Evolutionary conservation across 2,329 filamentous ascomycete species (phyloP).

Genomic region (Arachnopeziza araneosa): DNA sequence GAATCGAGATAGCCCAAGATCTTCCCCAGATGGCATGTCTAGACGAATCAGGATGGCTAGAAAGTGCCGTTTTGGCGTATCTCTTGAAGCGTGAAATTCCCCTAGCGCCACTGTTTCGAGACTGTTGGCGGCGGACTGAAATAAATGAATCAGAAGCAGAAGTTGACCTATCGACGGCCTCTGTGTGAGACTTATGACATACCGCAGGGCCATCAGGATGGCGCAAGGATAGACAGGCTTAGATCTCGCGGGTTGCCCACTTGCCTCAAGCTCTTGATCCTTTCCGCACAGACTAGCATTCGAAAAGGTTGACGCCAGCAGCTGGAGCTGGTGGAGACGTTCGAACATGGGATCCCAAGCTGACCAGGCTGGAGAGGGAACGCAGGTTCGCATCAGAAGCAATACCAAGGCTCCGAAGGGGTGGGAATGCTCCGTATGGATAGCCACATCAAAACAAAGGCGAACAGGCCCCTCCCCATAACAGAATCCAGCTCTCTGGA

Average conservation of each 20-base stretch:
- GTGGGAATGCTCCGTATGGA: not conserved
- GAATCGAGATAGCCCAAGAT: not conserved
- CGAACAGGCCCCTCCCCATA: slow-evolving; percentile 10
- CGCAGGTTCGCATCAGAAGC: not conserved
- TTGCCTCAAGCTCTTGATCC: slow-evolving; percentile 21
- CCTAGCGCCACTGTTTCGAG: not conserved
- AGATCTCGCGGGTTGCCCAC: slow-evolving; percentile 10
- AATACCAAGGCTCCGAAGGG: not conserved
- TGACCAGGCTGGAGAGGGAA: not conserved
- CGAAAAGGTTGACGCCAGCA: not conserved
- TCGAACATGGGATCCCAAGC: not conserved
- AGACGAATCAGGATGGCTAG: not conserved
- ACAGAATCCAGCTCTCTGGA: not conserved
- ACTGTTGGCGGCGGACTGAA: not conserved
- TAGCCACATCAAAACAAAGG: slow-evolving; percentile 10
- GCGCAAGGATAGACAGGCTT: slow-evolving; percentile 17
- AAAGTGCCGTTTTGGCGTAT: not conserved
- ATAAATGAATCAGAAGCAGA: not conserved
- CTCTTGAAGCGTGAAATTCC: not conserved
- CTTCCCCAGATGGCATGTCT: not conserved
- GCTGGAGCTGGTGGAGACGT: not conserved
- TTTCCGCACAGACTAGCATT: slow-evolving; percentile 9
- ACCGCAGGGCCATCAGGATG: not conserved
- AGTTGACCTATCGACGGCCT: not conserved
- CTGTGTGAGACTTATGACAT: not conserved